Conservation (phyloP, 306 rosid genomes). For the Castanopsis chinensis region DNA sequence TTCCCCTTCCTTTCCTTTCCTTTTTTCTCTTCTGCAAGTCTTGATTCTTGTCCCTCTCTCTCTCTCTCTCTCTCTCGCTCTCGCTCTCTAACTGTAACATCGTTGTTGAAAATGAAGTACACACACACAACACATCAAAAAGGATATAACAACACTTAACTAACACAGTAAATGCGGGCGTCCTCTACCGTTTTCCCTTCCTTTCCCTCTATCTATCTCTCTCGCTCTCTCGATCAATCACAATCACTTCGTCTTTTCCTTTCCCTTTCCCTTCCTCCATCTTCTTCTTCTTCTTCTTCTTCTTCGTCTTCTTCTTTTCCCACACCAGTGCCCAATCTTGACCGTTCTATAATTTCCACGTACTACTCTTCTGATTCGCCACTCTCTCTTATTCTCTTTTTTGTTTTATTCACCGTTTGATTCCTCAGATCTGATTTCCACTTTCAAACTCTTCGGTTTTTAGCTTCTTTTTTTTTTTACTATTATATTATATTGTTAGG, state of each 20-base stretch:
- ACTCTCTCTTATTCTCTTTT: background rate
- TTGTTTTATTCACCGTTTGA: background rate
- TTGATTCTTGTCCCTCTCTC: too few species aligned
- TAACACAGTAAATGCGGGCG: slow-evolving; percentile 25
- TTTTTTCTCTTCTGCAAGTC: background rate
- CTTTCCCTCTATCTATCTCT: background rate
- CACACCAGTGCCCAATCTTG: too few species aligned
- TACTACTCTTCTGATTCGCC: background rate
- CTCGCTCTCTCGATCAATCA: background rate
- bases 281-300: background rate
- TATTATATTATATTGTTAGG: slow-evolving; percentile 4
- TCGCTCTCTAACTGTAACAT: background rate
- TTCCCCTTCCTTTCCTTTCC: background rate
- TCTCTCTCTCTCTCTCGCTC: slow-evolving; percentile 8
- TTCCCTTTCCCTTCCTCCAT: background rate
- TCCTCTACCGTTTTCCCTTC: background rate
- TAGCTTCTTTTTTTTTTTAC: too few species aligned
- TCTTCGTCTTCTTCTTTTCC: background rate
- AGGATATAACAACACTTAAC: slow-evolving; percentile 1
- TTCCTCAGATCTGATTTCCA: slow-evolving; percentile 36
- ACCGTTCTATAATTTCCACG: background rate
- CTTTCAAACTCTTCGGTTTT: background rate
- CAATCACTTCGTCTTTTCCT: background rate
- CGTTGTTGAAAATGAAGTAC: too few species aligned
- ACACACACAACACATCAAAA: too few species aligned